A percentile compares a stretch with the other conserved stretches of the same genome.
Conservation (phyloP, 768 basidiomycete species). For the Strobilomyces dryophilus region DNA sequence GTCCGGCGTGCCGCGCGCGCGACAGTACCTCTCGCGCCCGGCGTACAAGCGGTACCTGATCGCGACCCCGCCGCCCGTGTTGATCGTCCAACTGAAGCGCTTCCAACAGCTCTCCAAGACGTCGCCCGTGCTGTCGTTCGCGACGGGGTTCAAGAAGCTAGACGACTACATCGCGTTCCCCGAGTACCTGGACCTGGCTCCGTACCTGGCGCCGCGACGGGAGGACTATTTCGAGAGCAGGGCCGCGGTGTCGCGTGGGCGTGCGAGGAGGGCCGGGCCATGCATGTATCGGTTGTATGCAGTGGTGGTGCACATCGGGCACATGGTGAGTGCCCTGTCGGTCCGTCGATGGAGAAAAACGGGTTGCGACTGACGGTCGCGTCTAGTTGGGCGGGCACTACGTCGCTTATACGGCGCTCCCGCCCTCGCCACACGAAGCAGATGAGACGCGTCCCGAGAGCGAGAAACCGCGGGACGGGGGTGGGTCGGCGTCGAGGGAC, state of each 20-base stretch:
- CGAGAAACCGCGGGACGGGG: conserved; percentile 6
- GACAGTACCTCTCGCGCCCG: conserved; percentile 71
- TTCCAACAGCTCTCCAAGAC: conserved; percentile 82
- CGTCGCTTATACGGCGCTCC: conserved; percentile 77
- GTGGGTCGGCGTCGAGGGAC: conserved; percentile 36
- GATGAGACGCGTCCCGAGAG: conserved; percentile 4
- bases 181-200: conserved; percentile 76
- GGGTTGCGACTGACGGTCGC: background rate
- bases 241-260: conserved; percentile 20
- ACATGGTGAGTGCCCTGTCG: conserved; percentile 60
- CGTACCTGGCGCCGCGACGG: conserved; percentile 79
- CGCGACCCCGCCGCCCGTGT: conserved; percentile 75
- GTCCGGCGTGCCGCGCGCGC: conserved; percentile 34
- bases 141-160: conserved; percentile 78
- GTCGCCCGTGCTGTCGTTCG: conserved; percentile 56
- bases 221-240: conserved; percentile 61
- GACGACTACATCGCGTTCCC: conserved; percentile 93
- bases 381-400: conserved; percentile 84
- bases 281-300: conserved; percentile 73
- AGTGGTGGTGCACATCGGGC: conserved; percentile 83
- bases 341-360: too few relatives aligned
- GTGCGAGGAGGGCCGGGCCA: conserved; percentile 24
- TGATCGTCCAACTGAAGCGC: conserved; percentile 90
- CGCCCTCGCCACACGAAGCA: conserved; percentile 29
- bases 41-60: conserved; percentile 97